phyloP scores from a whole-genome alignment of 345 rosid species.

The Chamaenerion angustifolium region DNA sequence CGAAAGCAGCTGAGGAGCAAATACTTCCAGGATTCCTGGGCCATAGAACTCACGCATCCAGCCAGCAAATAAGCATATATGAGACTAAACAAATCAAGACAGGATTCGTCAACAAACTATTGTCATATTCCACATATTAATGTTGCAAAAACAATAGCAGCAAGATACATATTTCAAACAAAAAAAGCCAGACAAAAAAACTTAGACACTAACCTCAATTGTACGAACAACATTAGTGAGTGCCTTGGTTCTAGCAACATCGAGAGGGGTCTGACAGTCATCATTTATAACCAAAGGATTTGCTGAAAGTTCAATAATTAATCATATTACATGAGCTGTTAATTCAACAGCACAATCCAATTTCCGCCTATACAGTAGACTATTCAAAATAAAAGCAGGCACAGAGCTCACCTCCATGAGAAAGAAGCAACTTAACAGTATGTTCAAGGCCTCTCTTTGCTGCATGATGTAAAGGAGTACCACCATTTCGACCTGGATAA shows the following conservation, averaged over 20 bases:
- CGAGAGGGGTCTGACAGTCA: slow-evolving; percentile 83
- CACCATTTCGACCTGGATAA: slow-evolving; percentile 54
- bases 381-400: too few relatives aligned
- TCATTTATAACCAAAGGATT: slow-evolving; percentile 73
- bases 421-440: slow-evolving; percentile 68
- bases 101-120: neutral
- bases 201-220: slow-evolving; percentile 49
- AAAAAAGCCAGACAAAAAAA: too few relatives aligned
- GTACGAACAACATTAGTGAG: slow-evolving; percentile 55
- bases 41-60: slow-evolving; percentile 91
- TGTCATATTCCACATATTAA: neutral
- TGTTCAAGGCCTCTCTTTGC: slow-evolving; percentile 80
- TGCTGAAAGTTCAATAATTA: slow-evolving; percentile 27
- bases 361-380: too few relatives aligned
- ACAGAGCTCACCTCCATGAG: slow-evolving; percentile 47
- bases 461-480: slow-evolving; percentile 96
- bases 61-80: slow-evolving; percentile 79
- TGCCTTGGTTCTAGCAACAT: slow-evolving; percentile 82
- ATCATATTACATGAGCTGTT: too few relatives aligned
- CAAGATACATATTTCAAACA: neutral
- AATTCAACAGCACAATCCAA: too few relatives aligned
- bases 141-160: neutral
- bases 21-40: slow-evolving; percentile 64
- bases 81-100: slow-evolving; percentile 24
- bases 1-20: slow-evolving; percentile 76